Percentiles rank a stretch among this genome's conserved stretches.
Evolutionary conservation across 148 eudicot genomes (phyloP).

Genomic region (Rhododendron williamsianum): DNA sequence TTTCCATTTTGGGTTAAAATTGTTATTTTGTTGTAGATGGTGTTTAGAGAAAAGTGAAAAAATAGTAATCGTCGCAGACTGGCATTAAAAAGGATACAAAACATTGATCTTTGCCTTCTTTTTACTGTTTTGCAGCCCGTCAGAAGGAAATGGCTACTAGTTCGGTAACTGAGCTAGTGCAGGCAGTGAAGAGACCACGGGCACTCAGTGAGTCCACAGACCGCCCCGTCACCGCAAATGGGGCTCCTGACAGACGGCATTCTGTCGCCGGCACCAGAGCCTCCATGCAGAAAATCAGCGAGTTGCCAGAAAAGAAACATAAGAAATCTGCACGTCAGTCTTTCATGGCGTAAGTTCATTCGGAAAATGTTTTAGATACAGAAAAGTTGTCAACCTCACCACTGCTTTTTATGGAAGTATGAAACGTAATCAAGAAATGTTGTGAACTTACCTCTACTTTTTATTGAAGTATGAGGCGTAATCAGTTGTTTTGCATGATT

Average conservation of each 20-base stretch:
- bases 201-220: slow-evolving; percentile 74
- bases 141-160: slow-evolving; percentile 81
- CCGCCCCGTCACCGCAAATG: slow-evolving; percentile 44
- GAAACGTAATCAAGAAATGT: background rate
- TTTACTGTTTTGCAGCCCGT: slow-evolving; percentile 46
- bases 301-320: slow-evolving; percentile 65
- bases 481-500: background rate
- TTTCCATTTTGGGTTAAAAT: background rate
- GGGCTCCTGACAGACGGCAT: slow-evolving; percentile 49
- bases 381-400: background rate
- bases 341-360: slow-evolving; percentile 63
- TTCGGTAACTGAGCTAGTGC: slow-evolving; percentile 82
- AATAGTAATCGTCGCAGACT: background rate
- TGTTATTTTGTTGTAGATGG: background rate
- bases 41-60: background rate
- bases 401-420: background rate
- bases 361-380: background rate
- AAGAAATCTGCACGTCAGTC: slow-evolving; percentile 55
- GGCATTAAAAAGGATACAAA: background rate
- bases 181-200: slow-evolving; percentile 81
- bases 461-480: background rate
- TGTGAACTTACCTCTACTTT: background rate
- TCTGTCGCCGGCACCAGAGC: slow-evolving; percentile 40
- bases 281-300: slow-evolving; percentile 65
- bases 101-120: background rate